These are phyloP conservation scores for Fraxinus xanthoxyloides DNA, from an alignment of 305 asterid species.

Conservation along the genomic window DNA sequence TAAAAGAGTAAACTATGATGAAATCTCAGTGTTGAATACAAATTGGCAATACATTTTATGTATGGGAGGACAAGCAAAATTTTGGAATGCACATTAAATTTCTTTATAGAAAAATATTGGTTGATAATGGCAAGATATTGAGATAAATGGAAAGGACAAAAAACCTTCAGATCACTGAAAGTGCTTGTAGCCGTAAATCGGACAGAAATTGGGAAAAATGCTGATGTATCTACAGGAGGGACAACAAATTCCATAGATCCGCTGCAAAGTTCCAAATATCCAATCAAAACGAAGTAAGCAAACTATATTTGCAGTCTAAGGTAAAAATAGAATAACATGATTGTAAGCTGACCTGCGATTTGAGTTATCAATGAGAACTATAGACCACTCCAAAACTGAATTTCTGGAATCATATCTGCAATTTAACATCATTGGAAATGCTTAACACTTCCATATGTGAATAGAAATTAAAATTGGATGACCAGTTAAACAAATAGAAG, in stretches of 20 bases:
- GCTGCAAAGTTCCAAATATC: conserved; percentile 38
- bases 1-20: not conserved
- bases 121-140: not conserved
- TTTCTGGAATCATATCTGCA: conserved; percentile 72
- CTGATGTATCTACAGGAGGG: conserved; percentile 69
- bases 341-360: conserved; percentile 62
- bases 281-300: conserved; percentile 23
- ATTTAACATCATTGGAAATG: conserved; percentile 2
- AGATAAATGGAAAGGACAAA: conserved; percentile 12
- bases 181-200: conserved; percentile 67
- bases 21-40: not conserved
- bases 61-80: not conserved
- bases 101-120: not conserved
- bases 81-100: not conserved
- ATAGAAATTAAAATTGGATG: not conserved
- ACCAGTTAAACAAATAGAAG: not conserved
- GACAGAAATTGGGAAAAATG: conserved; percentile 77
- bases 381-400: conserved; percentile 71
- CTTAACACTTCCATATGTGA: not conserved
- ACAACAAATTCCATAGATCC: conserved; percentile 84
- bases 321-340: conserved; percentile 1
- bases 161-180: conserved; percentile 77
- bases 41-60: not conserved
- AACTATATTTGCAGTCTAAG: not conserved
- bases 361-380: conserved; percentile 63